Evolutionary conservation across 1,284 basidiomycete genomes (phyloP), one percentile per base, ranked within the genome.

Genomic region (Cryptococcus jaspeensis): DNA sequence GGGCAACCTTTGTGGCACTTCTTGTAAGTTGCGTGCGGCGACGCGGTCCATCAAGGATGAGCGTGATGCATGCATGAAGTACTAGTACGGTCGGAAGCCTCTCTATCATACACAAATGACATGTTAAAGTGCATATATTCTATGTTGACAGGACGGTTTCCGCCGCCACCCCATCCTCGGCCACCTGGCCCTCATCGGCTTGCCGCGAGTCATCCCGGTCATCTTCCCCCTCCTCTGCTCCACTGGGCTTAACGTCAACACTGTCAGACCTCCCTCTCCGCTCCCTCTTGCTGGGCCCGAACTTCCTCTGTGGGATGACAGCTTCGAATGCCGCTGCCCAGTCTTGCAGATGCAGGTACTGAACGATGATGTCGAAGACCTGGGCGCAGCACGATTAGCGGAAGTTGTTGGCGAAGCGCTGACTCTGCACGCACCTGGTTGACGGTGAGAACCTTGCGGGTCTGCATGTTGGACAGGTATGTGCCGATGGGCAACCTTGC

Each of bases 401-500:
- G n/a, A n/a, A 4, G 32, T 15, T 22, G 22, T 44, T 12, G 13
- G 39, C 32, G 7, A 42, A n/a, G 28, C 20, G 37, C 8, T 7
- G 13, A 25, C 5, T 23, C 22, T 43, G 36, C 28, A 64, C 73
- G 43, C 25, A 82, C 85, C 78, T 98, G 95, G 72, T 99, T 99
- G 53, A 99, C 93, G 0, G 96, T 99, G 61, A 99, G 81, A 25
- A 99, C 92, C 71, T 97, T 98, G 56, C 96, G 86, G 2, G 93
- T 92, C 18, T 87, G 84, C 63, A 99, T 80, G 52, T 88, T 82
- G 43, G 87, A 81, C 46, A 97, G 81, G 75, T 90, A 94, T 58
- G 86, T 86, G 15, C 90, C 89, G 53, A 99, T 97, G 0, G 96
- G 96, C 47, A 99, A 83, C 45, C 91, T 87, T 8, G 94, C 96